Conservation (phyloP, 1,139 yeast genomes). For the Scheffersomyces illinoinensis region DNA sequence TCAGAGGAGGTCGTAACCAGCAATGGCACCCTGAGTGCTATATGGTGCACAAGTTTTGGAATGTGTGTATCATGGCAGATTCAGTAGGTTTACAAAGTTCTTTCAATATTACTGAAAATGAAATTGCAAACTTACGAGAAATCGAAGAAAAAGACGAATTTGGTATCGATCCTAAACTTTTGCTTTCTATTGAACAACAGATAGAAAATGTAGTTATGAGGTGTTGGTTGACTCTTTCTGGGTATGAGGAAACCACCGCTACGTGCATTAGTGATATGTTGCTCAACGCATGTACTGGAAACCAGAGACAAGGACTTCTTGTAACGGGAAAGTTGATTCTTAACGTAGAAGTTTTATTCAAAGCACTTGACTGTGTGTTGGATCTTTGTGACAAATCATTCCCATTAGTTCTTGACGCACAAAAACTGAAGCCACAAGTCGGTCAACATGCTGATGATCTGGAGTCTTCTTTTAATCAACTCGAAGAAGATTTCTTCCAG, state of each 20-base stretch:
- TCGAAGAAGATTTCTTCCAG: conserved; percentile 26
- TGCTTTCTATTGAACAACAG: conserved; percentile 60
- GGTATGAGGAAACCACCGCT: conserved; percentile 92
- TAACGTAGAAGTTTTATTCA: conserved; percentile 74
- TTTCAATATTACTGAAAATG: conserved; percentile 14
- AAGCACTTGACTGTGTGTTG: conserved; percentile 65
- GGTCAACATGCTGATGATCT: conserved; percentile 7
- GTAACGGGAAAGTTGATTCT: conserved; percentile 76
- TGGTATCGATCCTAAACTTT: conserved; percentile 48
- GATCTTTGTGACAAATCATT: conserved; percentile 24
- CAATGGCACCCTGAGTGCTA: conserved; percentile 99
- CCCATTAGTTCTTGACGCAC: conserved; percentile 12
- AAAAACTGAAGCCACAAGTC: conserved; percentile 4
- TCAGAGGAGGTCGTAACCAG: conserved; percentile 89
- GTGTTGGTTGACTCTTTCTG: conserved; percentile 87
- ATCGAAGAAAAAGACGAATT: conserved; percentile 10
- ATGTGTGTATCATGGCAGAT: conserved; percentile 72
- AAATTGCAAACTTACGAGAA: conserved; percentile 10
- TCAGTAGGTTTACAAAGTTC: conserved; percentile 55
- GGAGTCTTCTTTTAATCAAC: conserved; percentile 6
- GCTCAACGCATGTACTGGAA: conserved; percentile 76
- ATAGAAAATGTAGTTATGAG: conserved; percentile 71
- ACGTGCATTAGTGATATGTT: conserved; percentile 91
- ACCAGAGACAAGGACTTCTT: conserved; percentile 66
- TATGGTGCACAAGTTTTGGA: conserved; percentile 97